These are phyloP conservation scores for Bryopsis sp. DNA, from an alignment of 139 green algal genomes.

Conservation along the genomic window DNA sequence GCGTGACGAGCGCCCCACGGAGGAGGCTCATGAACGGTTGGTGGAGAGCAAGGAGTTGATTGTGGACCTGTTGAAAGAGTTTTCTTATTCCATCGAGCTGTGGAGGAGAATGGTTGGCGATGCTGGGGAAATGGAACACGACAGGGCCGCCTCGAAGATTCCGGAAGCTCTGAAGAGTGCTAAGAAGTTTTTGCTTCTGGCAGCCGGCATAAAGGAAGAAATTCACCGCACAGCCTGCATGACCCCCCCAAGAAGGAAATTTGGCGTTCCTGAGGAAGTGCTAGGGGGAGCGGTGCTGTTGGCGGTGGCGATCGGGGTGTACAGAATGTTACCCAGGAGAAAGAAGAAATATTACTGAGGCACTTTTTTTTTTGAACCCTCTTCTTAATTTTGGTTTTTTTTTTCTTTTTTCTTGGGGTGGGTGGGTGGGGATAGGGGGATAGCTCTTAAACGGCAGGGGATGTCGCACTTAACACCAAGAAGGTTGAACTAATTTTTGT, in stretches of 20 bases:
- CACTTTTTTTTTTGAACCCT: background rate
- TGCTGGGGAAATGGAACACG: background rate
- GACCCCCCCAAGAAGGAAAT: background rate
- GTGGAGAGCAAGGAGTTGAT: background rate
- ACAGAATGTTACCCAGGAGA: background rate
- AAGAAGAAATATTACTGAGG: constrained; percentile 1
- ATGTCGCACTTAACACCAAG: too few species aligned
- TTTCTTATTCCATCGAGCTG: background rate
- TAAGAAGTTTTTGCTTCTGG: background rate
- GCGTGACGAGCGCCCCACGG: background rate
- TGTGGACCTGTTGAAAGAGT: background rate
- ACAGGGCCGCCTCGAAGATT: constrained; percentile 1
- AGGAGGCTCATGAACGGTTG: constrained; percentile 6
- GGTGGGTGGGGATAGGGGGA: too few species aligned
- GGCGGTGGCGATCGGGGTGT: background rate
- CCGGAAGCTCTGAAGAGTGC: background rate
- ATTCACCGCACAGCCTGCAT: background rate
- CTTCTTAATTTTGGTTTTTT: too few species aligned
- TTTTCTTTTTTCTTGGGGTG: too few species aligned
- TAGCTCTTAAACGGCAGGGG: too few species aligned
- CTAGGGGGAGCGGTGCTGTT: background rate
- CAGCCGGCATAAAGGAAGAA: background rate
- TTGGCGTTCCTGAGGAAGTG: background rate
- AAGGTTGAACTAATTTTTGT: too few species aligned
- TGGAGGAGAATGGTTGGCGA: constrained; percentile 6